These are phyloP conservation scores for Solanum chilense DNA, from an alignment of 257 asterid species.

Conservation along the genomic window DNA sequence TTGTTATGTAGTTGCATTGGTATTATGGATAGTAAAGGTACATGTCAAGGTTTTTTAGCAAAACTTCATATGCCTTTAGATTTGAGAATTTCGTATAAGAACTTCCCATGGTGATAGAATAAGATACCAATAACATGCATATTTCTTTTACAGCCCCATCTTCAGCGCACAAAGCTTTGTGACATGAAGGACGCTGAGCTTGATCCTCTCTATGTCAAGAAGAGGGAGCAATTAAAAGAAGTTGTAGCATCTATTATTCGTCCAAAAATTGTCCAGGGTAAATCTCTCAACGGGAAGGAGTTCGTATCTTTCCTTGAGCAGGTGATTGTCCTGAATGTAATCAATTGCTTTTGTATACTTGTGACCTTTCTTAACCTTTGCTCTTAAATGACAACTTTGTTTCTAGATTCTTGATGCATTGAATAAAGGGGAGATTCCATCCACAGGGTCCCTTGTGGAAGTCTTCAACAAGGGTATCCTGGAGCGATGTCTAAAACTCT, in stretches of 20 bases:
- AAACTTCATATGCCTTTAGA: background rate
- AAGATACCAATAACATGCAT: background rate
- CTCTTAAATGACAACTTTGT: conserved; percentile 1
- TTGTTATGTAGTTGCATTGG: background rate
- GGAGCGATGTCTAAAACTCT: conserved; percentile 72
- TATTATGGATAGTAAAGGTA: background rate
- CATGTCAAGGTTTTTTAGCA: background rate
- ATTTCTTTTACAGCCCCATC: conserved; percentile 72
- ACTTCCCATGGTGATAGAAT: background rate
- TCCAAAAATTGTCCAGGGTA: conserved; percentile 99
- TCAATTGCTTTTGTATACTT: background rate
- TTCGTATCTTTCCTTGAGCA: conserved; percentile 81
- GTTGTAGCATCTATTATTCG: conserved; percentile 75
- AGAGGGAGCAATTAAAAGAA: conserved; percentile 69
- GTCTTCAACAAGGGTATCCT: conserved; percentile 83
- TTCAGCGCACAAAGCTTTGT: conserved; percentile 92
- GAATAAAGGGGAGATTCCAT: conserved; percentile 98
- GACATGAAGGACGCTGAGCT: conserved; percentile 87
- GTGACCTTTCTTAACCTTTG: background rate
- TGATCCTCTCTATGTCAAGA: conserved; percentile 70
- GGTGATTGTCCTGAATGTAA: conserved; percentile 26
- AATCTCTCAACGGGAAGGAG: conserved; percentile 82
- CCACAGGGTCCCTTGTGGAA: conserved; percentile 98
- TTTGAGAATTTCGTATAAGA: background rate
- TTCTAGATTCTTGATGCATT: conserved; percentile 90